Percentiles rank a stretch among this genome's conserved stretches.
These are phyloP conservation scores for Boechera stricta DNA, from an alignment of 345 rosid genomes.

Conservation along the genomic window DNA sequence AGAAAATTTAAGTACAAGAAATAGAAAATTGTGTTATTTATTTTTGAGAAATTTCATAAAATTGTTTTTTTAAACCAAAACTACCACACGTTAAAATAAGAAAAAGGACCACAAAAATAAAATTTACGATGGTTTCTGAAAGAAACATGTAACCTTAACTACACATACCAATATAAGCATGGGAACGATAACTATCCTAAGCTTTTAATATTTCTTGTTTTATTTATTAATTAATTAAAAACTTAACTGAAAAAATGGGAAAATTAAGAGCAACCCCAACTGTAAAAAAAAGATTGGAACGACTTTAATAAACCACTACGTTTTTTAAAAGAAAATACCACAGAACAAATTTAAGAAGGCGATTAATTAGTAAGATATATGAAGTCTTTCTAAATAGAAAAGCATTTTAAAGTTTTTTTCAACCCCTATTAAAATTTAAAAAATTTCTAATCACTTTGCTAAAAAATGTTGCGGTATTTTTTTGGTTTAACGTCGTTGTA, in stretches of 20 bases:
- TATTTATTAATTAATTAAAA: background rate
- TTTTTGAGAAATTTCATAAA: background rate
- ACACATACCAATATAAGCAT: background rate
- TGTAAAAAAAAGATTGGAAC: too few relatives aligned
- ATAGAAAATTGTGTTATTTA: background rate
- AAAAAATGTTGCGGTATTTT: too few relatives aligned
- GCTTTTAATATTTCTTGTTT: background rate
- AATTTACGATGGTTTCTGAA: too few relatives aligned
- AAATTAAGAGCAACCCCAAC: background rate
- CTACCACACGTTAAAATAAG: background rate
- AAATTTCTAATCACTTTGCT: too few relatives aligned
- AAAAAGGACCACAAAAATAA: background rate
- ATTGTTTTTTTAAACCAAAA: too few relatives aligned
- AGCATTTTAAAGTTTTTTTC: background rate
- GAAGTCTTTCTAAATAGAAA: background rate
- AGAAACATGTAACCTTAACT: background rate
- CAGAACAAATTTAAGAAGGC: too few relatives aligned
- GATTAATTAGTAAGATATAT: too few relatives aligned
- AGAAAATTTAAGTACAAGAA: background rate
- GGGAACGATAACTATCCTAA: background rate
- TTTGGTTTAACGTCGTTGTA: too few relatives aligned
- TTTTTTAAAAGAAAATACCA: too few relatives aligned
- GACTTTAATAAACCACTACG: too few relatives aligned
- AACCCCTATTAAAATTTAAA: background rate
- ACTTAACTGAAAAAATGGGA: background rate